phyloP scores from a whole-genome alignment of 352 stramenopile species.

The Phytophthora foliorum region DNA sequence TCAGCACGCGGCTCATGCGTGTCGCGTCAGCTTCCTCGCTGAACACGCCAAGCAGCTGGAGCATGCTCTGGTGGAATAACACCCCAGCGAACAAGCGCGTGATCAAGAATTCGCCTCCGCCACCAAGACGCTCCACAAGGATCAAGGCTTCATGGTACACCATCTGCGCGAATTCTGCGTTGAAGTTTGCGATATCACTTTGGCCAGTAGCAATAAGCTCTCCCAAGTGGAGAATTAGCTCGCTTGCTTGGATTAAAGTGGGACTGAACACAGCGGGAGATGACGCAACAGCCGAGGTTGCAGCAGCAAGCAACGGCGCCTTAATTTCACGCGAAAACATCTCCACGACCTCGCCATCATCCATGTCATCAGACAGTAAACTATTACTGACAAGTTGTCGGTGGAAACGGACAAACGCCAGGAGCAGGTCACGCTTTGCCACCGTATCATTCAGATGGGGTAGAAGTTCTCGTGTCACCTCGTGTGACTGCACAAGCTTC shows the following conservation, averaged over 20 bases:
- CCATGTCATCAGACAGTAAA: slow-evolving; percentile 57
- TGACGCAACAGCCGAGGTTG: slow-evolving; percentile 14
- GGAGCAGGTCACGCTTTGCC: slow-evolving; percentile 41
- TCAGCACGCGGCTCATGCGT: slow-evolving; percentile 60
- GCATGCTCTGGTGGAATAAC: slow-evolving; percentile 54
- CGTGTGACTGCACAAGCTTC: slow-evolving; percentile 36
- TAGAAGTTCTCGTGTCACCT: slow-evolving; percentile 23
- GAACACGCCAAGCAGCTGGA: slow-evolving; percentile 60
- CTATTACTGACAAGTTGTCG: slow-evolving; percentile 35
- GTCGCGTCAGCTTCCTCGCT: slow-evolving; percentile 45
- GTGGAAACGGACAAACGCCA: slow-evolving; percentile 46
- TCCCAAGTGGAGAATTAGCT: slow-evolving; percentile 34
- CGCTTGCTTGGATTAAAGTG: slow-evolving; percentile 46
- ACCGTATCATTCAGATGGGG: slow-evolving; percentile 18
- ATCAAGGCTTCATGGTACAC: slow-evolving; percentile 55
- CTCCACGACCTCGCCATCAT: slow-evolving; percentile 57
- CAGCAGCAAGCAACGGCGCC: slow-evolving; percentile 27
- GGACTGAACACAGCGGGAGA: slow-evolving; percentile 29
- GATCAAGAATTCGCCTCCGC: slow-evolving; percentile 63
- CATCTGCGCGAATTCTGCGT: slow-evolving; percentile 37
- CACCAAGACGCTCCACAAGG: slow-evolving; percentile 48
- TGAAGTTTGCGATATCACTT: slow-evolving; percentile 10
- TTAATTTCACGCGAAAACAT: slow-evolving; percentile 39
- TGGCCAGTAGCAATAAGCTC: slow-evolving; percentile 33
- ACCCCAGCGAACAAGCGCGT: slow-evolving; percentile 54